Percentiles rank a stretch among this genome's conserved stretches.
Evolutionary conservation across 495 filamentous ascomycete genomes (phyloP).

Genomic region (Aspergillus nanangensis): DNA sequence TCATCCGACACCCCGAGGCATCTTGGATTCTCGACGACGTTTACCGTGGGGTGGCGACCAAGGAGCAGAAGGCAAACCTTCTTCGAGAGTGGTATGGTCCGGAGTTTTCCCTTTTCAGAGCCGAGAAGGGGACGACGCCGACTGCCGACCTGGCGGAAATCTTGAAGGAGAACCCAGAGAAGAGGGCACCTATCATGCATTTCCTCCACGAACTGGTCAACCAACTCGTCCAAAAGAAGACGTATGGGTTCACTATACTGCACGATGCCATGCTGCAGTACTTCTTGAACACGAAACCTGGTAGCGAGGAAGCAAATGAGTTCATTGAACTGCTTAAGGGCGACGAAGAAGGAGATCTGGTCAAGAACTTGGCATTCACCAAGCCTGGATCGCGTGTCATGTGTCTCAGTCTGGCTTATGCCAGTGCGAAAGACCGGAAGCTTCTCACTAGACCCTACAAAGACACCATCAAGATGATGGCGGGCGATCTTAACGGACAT

Average conservation of each 20-base stretch:
- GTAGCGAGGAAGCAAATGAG: conserved; percentile 73
- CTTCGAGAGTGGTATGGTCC: conserved; percentile 96
- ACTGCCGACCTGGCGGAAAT: conserved; percentile 66
- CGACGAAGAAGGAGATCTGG: conserved; percentile 81
- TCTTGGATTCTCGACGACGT: conserved; percentile 97
- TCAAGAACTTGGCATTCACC: conserved; percentile 95
- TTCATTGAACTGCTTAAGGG: conserved; percentile 88
- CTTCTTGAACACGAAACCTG: conserved; percentile 71
- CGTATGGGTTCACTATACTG: conserved; percentile 90
- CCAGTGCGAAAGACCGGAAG: conserved; percentile 89
- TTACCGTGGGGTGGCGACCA: conserved; percentile 79
- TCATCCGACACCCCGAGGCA: conserved; percentile 93
- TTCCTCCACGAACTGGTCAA: conserved; percentile 82
- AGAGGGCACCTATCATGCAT: conserved; percentile 79
- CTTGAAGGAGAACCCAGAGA: conserved; percentile 71
- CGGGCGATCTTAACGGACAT: conserved; percentile 72
- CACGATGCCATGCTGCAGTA: conserved; percentile 99
- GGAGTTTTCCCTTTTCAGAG: conserved; percentile 81
- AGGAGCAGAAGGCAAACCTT: conserved; percentile 74
- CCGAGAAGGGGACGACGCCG: conserved; percentile 39
- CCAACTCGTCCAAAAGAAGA: conserved; percentile 87
- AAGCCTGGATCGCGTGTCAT: conserved; percentile 79
- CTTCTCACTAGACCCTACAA: conserved; percentile 81
- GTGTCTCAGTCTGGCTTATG: conserved; percentile 73
- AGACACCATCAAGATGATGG: conserved; percentile 77